A percentile compares a stretch with the other conserved stretches of the same genome.
Conservation (phyloP, 495 filamentous ascomycete species). For the Daldinia caldariorum region DNA sequence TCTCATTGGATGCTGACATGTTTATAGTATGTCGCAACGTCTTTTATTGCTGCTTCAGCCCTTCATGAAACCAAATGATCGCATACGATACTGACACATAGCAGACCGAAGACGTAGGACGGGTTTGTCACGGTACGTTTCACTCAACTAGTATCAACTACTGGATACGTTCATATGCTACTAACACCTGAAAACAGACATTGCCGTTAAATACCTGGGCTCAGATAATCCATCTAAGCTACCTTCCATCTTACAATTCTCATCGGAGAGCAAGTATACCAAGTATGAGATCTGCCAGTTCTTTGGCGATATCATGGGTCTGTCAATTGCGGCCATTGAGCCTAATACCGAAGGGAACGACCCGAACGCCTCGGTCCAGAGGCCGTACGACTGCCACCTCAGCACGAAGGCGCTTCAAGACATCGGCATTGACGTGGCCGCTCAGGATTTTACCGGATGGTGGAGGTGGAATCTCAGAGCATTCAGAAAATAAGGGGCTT, state of each 20-base stretch:
- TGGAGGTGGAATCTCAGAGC: constrained; percentile 70
- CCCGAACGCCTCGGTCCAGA: constrained; percentile 74
- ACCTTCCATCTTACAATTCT: constrained; percentile 84
- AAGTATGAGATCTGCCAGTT: constrained; percentile 91
- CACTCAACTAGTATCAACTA: too few relatives aligned
- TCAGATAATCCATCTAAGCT: constrained; percentile 57
- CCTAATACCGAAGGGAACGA: constrained; percentile 80
- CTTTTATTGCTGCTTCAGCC: neutral
- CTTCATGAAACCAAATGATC: neutral
- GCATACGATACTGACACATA: constrained; percentile 15
- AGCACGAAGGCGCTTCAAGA: constrained; percentile 79
- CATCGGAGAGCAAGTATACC: constrained; percentile 84
- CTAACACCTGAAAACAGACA: constrained; percentile 49
- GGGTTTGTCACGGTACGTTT: constrained; percentile 69
- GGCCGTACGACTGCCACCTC: constrained; percentile 91
- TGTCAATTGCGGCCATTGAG: constrained; percentile 75
- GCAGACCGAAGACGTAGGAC: constrained; percentile 84
- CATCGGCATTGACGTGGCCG: constrained; percentile 78
- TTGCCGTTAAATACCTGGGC: constrained; percentile 73
- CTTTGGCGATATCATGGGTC: constrained; percentile 81
- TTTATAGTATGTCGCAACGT: constrained; percentile 19
- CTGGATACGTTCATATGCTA: neutral
- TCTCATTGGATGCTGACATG: constrained; percentile 17
- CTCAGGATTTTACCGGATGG: constrained; percentile 82
- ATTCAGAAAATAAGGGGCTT: constrained; percentile 55